Evolutionary conservation across 768 basidiomycete species (phyloP).

Genomic region (Termitomyces heimii): DNA sequence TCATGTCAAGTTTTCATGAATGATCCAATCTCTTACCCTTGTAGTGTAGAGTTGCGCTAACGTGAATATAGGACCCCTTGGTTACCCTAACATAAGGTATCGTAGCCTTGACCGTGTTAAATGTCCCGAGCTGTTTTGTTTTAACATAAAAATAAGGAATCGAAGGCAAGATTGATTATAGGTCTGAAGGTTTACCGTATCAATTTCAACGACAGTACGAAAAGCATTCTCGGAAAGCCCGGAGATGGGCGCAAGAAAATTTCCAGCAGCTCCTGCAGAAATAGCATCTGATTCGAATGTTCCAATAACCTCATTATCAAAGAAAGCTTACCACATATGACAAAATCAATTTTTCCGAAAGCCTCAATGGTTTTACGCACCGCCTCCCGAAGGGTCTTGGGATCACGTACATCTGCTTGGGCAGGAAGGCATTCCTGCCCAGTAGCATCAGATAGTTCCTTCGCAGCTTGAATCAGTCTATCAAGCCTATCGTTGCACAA

Average conservation of each 20-base stretch:
- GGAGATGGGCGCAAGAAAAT: conserved; percentile 87
- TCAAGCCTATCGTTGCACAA: conserved; percentile 45
- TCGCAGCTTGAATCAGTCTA: conserved; percentile 62
- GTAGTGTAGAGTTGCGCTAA: conserved; percentile 87
- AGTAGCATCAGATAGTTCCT: conserved; percentile 64
- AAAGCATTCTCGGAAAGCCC: conserved; percentile 87
- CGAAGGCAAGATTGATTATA: background rate
- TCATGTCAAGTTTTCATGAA: background rate
- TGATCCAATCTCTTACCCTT: conserved; percentile 39
- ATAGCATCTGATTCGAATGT: background rate
- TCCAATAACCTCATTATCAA: background rate
- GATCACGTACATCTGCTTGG: conserved; percentile 80
- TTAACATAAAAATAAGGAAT: background rate
- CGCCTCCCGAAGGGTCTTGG: conserved; percentile 65
- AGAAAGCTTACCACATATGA: conserved; percentile 71
- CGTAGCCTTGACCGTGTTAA: conserved; percentile 92
- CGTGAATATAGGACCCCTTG: conserved; percentile 82
- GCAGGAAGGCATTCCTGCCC: conserved; percentile 66
- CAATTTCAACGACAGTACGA: conserved; percentile 89
- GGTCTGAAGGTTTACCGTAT: conserved; percentile 51
- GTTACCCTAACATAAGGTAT: conserved; percentile 63
- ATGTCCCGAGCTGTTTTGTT: conserved; percentile 73
- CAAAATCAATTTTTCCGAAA: conserved; percentile 90
- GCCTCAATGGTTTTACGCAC: conserved; percentile 67
- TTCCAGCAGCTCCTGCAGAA: conserved; percentile 81